Base-by-base conservation (phyloP, 768 basidiomycete genomes). In the Leccinum boreale region DNA sequence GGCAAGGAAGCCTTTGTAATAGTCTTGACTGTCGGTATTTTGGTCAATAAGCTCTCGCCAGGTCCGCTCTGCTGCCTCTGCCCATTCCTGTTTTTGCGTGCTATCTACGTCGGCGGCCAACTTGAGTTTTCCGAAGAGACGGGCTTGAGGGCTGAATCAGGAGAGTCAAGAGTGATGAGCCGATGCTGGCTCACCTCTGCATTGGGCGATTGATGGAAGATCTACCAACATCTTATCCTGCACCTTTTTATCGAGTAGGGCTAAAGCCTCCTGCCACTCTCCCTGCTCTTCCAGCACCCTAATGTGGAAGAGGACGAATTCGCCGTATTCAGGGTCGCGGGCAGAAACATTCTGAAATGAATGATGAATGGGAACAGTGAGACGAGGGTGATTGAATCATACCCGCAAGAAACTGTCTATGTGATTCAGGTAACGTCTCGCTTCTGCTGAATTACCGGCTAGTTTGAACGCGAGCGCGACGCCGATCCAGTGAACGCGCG, bases 381-480 rank as follows among this genome's bases (percentile, higher is more conserved):
- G 2, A 55, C 60, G 28, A 58, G 10, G 24, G 29, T 19, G 26
- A 36, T 17, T 6, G 7, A 17, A 29, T 6, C 55, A 28, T 58
- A 88, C 90, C 81, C 94, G 92, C 26, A 94, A 73, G 8, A 81
- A 85, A 21, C 69, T 74, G 61, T 87, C 81, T 66, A 93, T 91
- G 48, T 85, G 82, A 56, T 90, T 85, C 28, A 96, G 71, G 2
- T 91, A 83, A 28, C 82, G 82, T 66, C 81, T 82, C 2, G 94
- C 87, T 64, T 91, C 88, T 11, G 71, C 65, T 4, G 84, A 71
- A 60, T 94, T 87, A 6, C 89, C 88, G 57, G 85, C 89, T 15
- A 98, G 79, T 66, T 93, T 89, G 71, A 92, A 87, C 4, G 95
- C 94, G 26, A 98, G 83, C 14, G 93, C 93, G 49, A 94, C 79